Conservation (phyloP, 768 basidiomycete species). For the Russula vinacea region DNA sequence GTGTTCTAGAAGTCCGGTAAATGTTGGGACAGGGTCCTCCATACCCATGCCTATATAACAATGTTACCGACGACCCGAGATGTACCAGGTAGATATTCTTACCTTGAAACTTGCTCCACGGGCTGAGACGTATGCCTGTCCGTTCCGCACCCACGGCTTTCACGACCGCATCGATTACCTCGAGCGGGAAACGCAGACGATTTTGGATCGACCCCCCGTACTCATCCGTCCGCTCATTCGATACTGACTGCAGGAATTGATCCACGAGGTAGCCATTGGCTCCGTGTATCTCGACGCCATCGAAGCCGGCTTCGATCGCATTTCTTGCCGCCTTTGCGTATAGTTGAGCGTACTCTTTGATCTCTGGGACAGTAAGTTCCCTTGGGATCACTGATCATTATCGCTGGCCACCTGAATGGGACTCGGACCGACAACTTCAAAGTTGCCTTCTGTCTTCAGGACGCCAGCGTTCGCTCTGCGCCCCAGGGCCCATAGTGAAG, state of each 20-base stretch:
- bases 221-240: constrained; percentile 43
- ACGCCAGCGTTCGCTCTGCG: constrained; percentile 40
- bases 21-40: constrained; percentile 20
- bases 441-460: constrained; percentile 40
- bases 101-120: constrained; percentile 36
- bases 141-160: constrained; percentile 41
- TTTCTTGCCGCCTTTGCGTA: constrained; percentile 39
- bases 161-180: constrained; percentile 40
- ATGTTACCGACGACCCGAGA: neutral
- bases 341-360: constrained; percentile 30
- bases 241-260: constrained; percentile 39
- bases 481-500: constrained; percentile 56
- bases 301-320: constrained; percentile 43
- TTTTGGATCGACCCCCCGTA: constrained; percentile 49
- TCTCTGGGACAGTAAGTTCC: constrained; percentile 33
- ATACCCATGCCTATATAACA: constrained; percentile 20
- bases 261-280: constrained; percentile 35
- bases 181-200: constrained; percentile 42
- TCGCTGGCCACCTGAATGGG: constrained; percentile 29
- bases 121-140: constrained; percentile 41
- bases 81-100: neutral
- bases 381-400: constrained; percentile 28
- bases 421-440: constrained; percentile 30
- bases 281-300: constrained; percentile 42
- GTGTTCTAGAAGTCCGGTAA: constrained; percentile 1